Evolutionary conservation across 106 monocot genomes (phyloP).

Genomic region (Dendrobium catenatum): DNA sequence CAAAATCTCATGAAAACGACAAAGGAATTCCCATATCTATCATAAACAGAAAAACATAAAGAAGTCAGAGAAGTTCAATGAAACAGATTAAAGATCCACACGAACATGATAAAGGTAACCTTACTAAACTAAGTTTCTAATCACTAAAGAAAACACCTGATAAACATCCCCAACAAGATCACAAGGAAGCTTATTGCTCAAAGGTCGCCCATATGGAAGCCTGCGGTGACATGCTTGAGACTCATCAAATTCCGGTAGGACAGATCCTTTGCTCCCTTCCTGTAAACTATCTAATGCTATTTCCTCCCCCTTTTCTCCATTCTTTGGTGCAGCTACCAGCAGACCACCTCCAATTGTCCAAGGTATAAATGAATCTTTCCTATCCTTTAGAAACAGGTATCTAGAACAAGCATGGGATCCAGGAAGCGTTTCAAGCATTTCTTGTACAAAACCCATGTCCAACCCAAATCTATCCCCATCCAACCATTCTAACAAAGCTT

Average conservation of each 20-base stretch:
- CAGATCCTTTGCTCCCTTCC: conserved; percentile 7
- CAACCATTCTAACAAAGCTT: conserved; percentile 60
- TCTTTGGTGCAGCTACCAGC: conserved; percentile 38
- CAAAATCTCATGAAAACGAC: conserved; percentile 81
- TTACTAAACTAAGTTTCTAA: not conserved
- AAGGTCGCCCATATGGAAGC: conserved; percentile 54
- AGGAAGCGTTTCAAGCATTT: conserved; percentile 80
- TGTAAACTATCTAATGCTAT: conserved; percentile 29
- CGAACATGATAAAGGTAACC: not conserved
- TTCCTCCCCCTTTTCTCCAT: conserved; percentile 21
- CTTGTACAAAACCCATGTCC: conserved; percentile 78
- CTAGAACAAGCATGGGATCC: conserved; percentile 46
- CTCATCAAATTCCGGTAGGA: conserved; percentile 17
- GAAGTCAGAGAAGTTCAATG: not conserved
- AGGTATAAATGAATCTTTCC: conserved; percentile 31
- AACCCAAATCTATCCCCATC: conserved; percentile 88
- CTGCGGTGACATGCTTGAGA: not conserved
- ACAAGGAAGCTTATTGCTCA: conserved; percentile 63
- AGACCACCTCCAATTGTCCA: conserved; percentile 69
- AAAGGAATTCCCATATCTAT: conserved; percentile 88
- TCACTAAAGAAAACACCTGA: conserved; percentile 48
- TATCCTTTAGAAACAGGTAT: conserved; percentile 57
- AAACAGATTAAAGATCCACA: conserved; percentile 3
- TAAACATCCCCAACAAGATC: conserved; percentile 81
- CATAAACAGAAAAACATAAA: not conserved